Base-by-base conservation (phyloP, 192 early-diverging fungal species). In the Rhizoclosmatium globosum region DNA sequence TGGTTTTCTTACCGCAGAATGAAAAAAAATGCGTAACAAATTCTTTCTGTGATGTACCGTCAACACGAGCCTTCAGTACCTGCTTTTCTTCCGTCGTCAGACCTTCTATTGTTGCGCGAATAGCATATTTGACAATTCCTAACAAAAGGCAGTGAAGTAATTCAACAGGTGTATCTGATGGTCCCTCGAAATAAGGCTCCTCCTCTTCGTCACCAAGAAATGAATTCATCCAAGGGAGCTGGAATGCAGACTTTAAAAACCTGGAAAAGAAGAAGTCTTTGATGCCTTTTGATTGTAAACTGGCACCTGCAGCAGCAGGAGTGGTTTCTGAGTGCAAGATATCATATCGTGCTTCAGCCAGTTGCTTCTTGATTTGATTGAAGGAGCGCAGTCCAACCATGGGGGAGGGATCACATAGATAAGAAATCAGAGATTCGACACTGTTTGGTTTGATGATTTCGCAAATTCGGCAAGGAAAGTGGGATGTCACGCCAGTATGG, bases 391-490 rank as follows among this genome's bases (percentile, higher is more conserved):
- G 50, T 53, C 17, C 17, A 13, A 17, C 50, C 17, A 17, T 13
- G 9, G 17, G 17, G 6, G 50, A 53, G 9, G 50, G 50, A 13
- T 17, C 17, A 7, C 17, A 13, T 7, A 53, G 9, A 53, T 13
- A 53, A 53, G 6, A 17, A 7, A 53, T 53, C 50, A 53, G 17
- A 13, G 50, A 53, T 13, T 53, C 50, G 17, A 53, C 17, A 68
- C 43, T 41, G 6, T 9, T 71, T 48, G 70, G 48, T 57, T 46
- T 23, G 6, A 1, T 17, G 15, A 71, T 57, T 2, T 50, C 17
- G 11, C 70, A 71, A 7, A 71, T 56, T 48, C 47, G 48, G 70
- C 70, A 71, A 41, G 70, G 70, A 50, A 23, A 17, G 31, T 13
- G 6, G 17, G 50, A 53, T 23, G 19, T 71, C 19, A 23, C 21